phyloP scores from a whole-genome alignment of 441 rosid species.

The Jatropha podagrica region DNA sequence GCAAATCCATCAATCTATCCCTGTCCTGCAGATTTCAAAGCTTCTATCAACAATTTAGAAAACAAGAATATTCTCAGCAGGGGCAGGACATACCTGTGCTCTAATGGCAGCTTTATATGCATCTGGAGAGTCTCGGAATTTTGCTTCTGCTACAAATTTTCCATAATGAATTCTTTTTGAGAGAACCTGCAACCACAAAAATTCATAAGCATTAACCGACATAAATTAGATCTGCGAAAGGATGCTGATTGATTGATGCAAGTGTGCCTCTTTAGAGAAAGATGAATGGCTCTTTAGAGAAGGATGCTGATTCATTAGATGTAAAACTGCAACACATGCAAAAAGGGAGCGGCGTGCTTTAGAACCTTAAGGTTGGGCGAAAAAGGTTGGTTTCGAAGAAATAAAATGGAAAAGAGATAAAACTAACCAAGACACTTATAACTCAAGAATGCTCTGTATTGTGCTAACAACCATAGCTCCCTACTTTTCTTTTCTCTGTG shows the following conservation, averaged over 20 bases:
- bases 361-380: neutral
- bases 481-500: neutral
- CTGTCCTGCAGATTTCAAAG: constrained; percentile 50
- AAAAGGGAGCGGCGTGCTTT: neutral
- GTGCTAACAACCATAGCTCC: neutral
- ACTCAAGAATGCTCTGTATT: neutral
- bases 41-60: neutral
- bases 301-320: neutral
- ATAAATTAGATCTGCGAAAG: neutral
- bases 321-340: neutral
- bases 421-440: neutral
- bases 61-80: neutral
- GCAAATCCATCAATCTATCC: constrained; percentile 56
- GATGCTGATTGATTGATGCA: neutral
- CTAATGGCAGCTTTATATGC: constrained; percentile 60
- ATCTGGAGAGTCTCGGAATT: constrained; percentile 66
- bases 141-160: constrained; percentile 93
- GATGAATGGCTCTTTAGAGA: neutral
- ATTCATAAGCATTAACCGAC: neutral
- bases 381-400: neutral
- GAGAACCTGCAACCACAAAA: constrained; percentile 52
- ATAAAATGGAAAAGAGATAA: neutral
- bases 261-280: neutral
- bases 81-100: constrained; percentile 53
- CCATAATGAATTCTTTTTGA: constrained; percentile 96